Percentiles rank a stretch among this genome's conserved stretches.
Conservation (phyloP, 805 yeast genomes). For the Candida yuanshanica region DNA sequence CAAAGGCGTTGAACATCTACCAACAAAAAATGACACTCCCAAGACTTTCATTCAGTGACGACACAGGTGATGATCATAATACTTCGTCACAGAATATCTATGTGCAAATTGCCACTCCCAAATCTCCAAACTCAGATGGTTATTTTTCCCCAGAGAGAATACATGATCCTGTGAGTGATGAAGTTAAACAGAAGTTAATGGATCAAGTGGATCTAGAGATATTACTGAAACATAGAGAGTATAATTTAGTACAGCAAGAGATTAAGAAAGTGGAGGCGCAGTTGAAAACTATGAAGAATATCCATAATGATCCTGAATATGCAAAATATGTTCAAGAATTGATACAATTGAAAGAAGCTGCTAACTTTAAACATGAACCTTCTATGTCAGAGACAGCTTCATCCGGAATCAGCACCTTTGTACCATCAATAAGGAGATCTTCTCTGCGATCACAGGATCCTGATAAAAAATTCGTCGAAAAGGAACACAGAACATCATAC, state of each 20-base stretch:
- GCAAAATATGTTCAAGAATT: conserved; percentile 36
- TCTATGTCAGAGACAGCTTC: background rate
- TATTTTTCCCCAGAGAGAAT: conserved; percentile 9
- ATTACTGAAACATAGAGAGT: conserved; percentile 52
- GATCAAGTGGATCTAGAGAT: conserved; percentile 56
- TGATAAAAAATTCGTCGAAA: background rate
- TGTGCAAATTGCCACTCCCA: conserved; percentile 37
- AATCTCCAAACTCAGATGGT: conserved; percentile 35
- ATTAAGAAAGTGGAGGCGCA: conserved; percentile 54
- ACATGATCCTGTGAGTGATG: conserved; percentile 15
- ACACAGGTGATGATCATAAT: background rate
- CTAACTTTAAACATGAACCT: background rate
- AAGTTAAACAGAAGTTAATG: conserved; percentile 28
- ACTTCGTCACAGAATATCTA: background rate
- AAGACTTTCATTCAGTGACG: background rate
- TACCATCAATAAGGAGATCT: conserved; percentile 3
- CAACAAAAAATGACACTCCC: background rate
- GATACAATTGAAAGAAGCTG: conserved; percentile 25
- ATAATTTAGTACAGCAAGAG: conserved; percentile 44
- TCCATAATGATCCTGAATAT: conserved; percentile 30
- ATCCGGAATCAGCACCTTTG: conserved; percentile 4
- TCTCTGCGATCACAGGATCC: conserved; percentile 2
- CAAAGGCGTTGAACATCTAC: background rate
- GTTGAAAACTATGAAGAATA: conserved; percentile 42
- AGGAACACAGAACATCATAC: conserved; percentile 29